Conservation (phyloP, 2,329 filamentous ascomycete species). For the Rachicladosporium sp. region DNA sequence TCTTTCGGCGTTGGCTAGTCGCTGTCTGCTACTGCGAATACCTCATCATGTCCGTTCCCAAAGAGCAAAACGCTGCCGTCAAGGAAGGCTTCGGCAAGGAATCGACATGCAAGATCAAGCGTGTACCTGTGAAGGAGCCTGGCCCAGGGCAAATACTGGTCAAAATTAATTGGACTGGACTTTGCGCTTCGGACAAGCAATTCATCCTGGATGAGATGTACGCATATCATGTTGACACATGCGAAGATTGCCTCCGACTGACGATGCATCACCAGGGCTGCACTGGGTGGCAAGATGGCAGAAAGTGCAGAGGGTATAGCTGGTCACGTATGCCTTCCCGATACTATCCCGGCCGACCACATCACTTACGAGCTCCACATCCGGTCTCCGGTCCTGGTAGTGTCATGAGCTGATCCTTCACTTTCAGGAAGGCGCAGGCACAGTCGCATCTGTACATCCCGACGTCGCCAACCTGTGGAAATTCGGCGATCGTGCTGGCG, state of each 20-base stretch:
- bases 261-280: no score
- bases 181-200: conserved; percentile 47
- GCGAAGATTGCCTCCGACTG: conserved; percentile 19
- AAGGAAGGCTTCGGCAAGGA: not conserved
- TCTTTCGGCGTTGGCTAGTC: not conserved
- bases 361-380: no score
- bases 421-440: conserved; percentile 40
- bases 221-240: conserved; percentile 39
- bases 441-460: conserved; percentile 43
- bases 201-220: conserved; percentile 34
- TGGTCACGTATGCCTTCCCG: no score
- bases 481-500: conserved; percentile 41
- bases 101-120: not conserved
- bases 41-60: not conserved
- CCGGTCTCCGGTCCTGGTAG: no score
- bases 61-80: not conserved
- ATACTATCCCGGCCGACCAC: no score
- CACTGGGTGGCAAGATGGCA: no score
- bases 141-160: conserved; percentile 44
- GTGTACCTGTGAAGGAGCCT: no score
- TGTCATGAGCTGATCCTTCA: conserved; percentile 12
- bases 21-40: not conserved
- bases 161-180: conserved; percentile 44
- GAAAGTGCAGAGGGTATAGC: no score
- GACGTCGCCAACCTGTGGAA: conserved; percentile 40